Percentiles rank a stretch among this genome's conserved stretches.
Evolutionary conservation across 1,284 basidiomycete genomes (phyloP).

Genomic region (Anthracocystis panici-leucophaei): DNA sequence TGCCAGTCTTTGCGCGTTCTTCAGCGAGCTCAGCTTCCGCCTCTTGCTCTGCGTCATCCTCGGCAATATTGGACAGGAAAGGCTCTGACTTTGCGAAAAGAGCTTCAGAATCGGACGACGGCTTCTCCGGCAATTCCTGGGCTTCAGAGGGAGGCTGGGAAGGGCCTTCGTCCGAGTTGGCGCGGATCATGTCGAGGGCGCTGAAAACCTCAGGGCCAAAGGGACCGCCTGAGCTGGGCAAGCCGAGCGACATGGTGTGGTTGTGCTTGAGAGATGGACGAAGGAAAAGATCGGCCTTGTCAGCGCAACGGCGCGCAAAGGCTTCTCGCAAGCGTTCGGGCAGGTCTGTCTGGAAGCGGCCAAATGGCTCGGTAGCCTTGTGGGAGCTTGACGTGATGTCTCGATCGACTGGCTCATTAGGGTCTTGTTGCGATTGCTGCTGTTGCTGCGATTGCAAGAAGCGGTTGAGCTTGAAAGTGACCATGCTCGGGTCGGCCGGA

Average conservation of each 20-base stretch:
- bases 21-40: neutral
- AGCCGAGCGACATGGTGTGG: conserved; percentile 59
- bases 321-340: conserved; percentile 37
- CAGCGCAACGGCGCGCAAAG: conserved; percentile 30
- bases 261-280: conserved; percentile 19
- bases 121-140: conserved; percentile 23
- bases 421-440: conserved; percentile 2
- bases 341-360: conserved; percentile 28
- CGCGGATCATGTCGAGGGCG: conserved; percentile 56
- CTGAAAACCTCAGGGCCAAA: conserved; percentile 56
- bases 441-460: conserved; percentile 52
- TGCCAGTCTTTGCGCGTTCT: conserved; percentile 1
- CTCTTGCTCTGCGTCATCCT: conserved; percentile 31
- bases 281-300: conserved; percentile 15
- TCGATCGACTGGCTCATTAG: conserved; percentile 8
- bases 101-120: conserved; percentile 36
- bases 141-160: conserved; percentile 30
- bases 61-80: conserved; percentile 25
- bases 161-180: conserved; percentile 38
- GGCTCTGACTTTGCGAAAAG: conserved; percentile 6
- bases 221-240: conserved; percentile 53
- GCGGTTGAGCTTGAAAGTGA: conserved; percentile 52
- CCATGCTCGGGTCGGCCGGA: conserved; percentile 53
- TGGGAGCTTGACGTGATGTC: neutral
- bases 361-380: conserved; percentile 7